Percentiles rank a stretch among this genome's conserved stretches.
Evolutionary conservation across 202 grass and related monocot species (phyloP).

Genomic region (Cymbopogon flexuosus): DNA sequence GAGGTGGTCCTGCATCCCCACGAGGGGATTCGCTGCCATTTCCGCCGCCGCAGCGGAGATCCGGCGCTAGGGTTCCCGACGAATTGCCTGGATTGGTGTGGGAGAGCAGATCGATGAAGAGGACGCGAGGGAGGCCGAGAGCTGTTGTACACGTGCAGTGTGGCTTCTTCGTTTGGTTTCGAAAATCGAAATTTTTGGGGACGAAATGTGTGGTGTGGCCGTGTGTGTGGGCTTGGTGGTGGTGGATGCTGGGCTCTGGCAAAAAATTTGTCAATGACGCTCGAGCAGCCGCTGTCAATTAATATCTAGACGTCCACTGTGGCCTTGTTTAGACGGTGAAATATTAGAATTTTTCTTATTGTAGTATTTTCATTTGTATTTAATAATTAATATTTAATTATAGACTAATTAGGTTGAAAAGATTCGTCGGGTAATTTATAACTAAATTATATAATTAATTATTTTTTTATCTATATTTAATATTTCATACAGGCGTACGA

Average conservation of each 20-base stretch:
- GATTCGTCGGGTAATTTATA: no score
- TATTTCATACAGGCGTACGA: no score
- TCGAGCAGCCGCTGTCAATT: not conserved
- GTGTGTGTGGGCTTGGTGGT: not conserved
- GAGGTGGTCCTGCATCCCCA: constrained; percentile 87
- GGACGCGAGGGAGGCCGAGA: not conserved
- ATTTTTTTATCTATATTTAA: no score
- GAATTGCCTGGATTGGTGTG: not conserved
- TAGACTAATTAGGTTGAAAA: no score
- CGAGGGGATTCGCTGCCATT: constrained; percentile 70
- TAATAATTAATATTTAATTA: no score
- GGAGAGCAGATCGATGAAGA: not conserved
- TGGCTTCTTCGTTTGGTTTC: constrained; percentile 12
- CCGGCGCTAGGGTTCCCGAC: constrained; percentile 25
- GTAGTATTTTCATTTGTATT: no score
- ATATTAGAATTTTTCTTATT: no score
- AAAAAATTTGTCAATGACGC: not conserved
- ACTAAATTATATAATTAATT: no score
- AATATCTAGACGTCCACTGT: not conserved
- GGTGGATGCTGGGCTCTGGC: not conserved
- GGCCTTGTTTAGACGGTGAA: no score
- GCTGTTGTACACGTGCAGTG: not conserved
- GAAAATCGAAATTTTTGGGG: constrained; percentile 17
- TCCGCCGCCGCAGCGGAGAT: constrained; percentile 1
- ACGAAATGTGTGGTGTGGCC: not conserved